These are phyloP conservation scores for Penicillium sp. DNA, from an alignment of 2,329 filamentous ascomycete genomes.

Conservation along the genomic window DNA sequence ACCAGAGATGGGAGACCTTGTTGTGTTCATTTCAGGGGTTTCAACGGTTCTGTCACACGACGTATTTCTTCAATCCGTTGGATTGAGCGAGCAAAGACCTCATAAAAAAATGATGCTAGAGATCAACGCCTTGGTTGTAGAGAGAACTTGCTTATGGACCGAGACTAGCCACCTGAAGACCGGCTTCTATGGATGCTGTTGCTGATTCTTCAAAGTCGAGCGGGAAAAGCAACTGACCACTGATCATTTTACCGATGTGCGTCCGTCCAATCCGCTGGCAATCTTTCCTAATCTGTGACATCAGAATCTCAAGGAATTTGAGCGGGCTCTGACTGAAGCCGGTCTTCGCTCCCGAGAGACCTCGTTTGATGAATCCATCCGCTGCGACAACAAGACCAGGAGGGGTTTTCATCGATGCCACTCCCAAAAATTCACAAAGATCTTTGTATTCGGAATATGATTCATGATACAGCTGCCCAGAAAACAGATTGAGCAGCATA, in stretches of 20 bases:
- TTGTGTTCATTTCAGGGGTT: no score
- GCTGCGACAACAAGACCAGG: constrained; percentile 30
- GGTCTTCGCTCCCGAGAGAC: constrained; percentile 6
- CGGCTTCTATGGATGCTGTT: not conserved
- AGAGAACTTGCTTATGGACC: no score
- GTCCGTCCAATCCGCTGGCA: constrained; percentile 45
- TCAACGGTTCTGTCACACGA: no score
- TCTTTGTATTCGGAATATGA: constrained; percentile 56
- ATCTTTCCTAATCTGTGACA: constrained; percentile 38
- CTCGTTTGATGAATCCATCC: constrained; percentile 25
- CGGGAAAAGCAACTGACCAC: constrained; percentile 34
- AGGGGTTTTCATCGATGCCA: constrained; percentile 18
- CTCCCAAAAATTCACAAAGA: constrained; percentile 22
- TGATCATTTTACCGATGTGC: constrained; percentile 49
- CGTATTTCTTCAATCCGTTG: no score
- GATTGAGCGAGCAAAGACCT: no score
- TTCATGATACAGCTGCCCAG: constrained; percentile 66
- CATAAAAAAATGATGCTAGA: no score
- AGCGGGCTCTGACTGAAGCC: constrained; percentile 44
- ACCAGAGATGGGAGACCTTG: no score
- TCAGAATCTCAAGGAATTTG: constrained; percentile 42
- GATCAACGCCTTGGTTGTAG: no score
- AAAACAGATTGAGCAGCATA: constrained; percentile 64
- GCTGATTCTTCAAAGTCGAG: not conserved
- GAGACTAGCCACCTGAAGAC: no score